Base-by-base conservation (phyloP, 129 eudicot species). In the Lonicera japonica region DNA sequence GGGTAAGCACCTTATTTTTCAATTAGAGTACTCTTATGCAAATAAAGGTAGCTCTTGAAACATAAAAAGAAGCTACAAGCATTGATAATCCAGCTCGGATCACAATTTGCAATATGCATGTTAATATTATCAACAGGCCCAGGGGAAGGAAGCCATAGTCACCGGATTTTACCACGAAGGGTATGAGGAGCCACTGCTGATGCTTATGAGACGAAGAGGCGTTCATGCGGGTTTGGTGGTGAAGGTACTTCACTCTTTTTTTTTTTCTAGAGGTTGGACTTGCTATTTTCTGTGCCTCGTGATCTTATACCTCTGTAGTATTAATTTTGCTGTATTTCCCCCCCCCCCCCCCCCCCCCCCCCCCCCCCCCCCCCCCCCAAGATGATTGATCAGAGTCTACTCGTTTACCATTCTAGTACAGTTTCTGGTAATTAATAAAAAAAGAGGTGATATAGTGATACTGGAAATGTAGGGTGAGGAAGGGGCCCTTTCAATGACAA, bases 401-500 rank as follows among this genome's bases (percentile, higher is more conserved):
- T n/a, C n/a, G n/a, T n/a, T n/a, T n/a, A n/a, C n/a, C n/a, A n/a
- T n/a, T n/a, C n/a, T n/a, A n/a, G n/a, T n/a, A 29, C 36, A 29
- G 36, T 29, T 1, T 29, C 6, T 29, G n/a, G 2, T 29, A 29
- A 34, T 22, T 15, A 48, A 51, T 21, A 50, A 57, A 63, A 15
- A 36, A 54, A 53, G 54, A 46, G 66, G 17, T 71, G 66, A 77
- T 63, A 62, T 19, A 53, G 47, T 8, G 20, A 65, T 52, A 29
- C 20, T 64, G 53, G 18, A 48, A 24, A 21, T 75, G 75, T 67
- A 94, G 99, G 99, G 99, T 2, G 99, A 94, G 80, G 99, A 94
- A 75, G 99, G 99, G 48, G 96, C 96, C 21, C 96, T 94, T 70
- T 94, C 99, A 67, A 88, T 94, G 96, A 94, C 99, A 54, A 94